Conservation (phyloP, 2,329 filamentous ascomycete genomes). For the Botrytis deweyae region DNA sequence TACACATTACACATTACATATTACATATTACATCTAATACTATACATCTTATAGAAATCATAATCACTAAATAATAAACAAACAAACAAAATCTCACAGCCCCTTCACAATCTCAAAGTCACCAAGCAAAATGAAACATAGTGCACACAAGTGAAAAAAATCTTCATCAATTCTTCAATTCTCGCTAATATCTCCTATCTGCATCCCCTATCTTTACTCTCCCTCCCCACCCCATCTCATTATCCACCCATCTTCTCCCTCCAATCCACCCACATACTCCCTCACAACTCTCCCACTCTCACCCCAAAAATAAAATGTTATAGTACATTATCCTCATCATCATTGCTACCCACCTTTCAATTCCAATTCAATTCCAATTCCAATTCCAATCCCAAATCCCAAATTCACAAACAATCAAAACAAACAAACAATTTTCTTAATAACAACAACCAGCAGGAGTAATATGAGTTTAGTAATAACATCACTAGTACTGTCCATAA, state of each 20-base stretch:
- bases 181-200: background rate
- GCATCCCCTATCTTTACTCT: background rate
- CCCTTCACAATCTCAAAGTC: background rate
- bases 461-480: background rate
- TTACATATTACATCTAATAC: background rate
- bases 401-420: background rate
- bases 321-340: conserved; percentile 11
- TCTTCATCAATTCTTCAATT: background rate
- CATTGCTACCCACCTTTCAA: background rate
- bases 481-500: background rate
- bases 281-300: too few relatives aligned
- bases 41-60: too few relatives aligned
- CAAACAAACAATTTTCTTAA: background rate
- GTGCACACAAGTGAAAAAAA: background rate
- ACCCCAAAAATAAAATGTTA: background rate
- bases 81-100: background rate
- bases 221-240: background rate
- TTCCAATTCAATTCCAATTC: background rate
- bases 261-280: background rate
- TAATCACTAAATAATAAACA: background rate
- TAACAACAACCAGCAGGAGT: background rate
- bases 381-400: background rate
- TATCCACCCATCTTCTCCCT: too few relatives aligned
- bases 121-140: background rate
- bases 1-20: too few relatives aligned